Base-by-base conservation (phyloP, 1,284 basidiomycete species). In the Sporisorium exsertum region DNA sequence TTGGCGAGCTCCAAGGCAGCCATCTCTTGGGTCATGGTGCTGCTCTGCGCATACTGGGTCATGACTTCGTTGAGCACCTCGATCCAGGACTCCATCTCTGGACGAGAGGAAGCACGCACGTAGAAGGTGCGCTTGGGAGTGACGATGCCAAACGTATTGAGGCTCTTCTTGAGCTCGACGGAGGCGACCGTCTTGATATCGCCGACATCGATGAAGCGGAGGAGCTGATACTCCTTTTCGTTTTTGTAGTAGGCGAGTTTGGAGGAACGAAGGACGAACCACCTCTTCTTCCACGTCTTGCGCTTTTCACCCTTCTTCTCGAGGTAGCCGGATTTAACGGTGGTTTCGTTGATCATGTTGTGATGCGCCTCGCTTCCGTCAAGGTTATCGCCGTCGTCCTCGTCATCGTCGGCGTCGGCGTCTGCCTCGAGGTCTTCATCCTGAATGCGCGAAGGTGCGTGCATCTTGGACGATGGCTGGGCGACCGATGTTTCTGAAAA, bases 261-360 rank as follows among this genome's bases (percentile, higher is more conserved):
- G 18, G 92, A 93, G 0, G 93, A 90, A 16, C 96, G 90, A 66
- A 99, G 87, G 0, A 99, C 97, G 80, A 98, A 99, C 96, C 96
- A 99, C 40, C 96, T 90, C 87, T 95, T 95, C 89, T 98, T 98
- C 96, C 96, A 99, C 1, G 92, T 94, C 94, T 97, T 98, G 86
- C 97, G 89, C 72, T 94, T 90, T 87, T 98, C 94, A 77, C 96
- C 95, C 88, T 95, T 96, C 89, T 97, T 97, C 89, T 91, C 92
- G 56, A 98, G 87, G 87, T 95, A 97, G 3, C 95, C 95, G 24
- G 92, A 91, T 87, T 94, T 96, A 84, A 97, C 89, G 42, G 93
- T 91, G 56, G 89, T 89, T 84, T 95, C 94, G 63, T 80, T 83
- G 64, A 86, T 91, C 59, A 84, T 69, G 61, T 81, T 78, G 47